Evolutionary conservation across 1,284 basidiomycete genomes (phyloP), one percentile per base, ranked within the genome.

Genomic region (Neonothopanus nambi): DNA sequence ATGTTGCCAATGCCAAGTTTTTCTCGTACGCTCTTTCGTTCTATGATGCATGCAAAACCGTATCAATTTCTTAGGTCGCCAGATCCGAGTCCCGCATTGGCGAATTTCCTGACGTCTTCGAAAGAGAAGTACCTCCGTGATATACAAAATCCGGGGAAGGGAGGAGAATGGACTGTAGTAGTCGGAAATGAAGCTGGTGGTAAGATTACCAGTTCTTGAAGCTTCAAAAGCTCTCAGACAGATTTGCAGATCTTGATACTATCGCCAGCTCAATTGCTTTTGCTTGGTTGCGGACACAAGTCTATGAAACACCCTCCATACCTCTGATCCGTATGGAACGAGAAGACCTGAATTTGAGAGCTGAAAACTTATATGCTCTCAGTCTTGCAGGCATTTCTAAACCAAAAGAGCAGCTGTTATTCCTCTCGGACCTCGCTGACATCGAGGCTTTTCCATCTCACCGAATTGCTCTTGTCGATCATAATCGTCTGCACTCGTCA

Each of bases 101-200:
- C 55, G 17, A 51, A 57, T 24, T 57, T 57, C 42, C 43, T 57
- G 3, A 35, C 47, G 3, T 35, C 51, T n/a, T 39, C 46, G 23
- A 57, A 50, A 42, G 42, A 38, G 15, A 44, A 47, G 5, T 57
- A 57, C 21, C 47, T 57, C 6, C 26, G 37, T 11, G 46, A 53
- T 30, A 38, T 48, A 15, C 43, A 18, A 20, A 26, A 23, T 2
- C 66, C 67, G 35, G 52, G 44, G 64, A 68, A 71, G 50, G 78
- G 65, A 11, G 61, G 65, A 8, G 80, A 85, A 40, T 97, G 93
- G 93, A 87, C 81, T 0, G 76, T 95, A 5, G 87, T 85, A 0
- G 91, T 93, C 82, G 94, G 94, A 1, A 96, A 97, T 65, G 93
- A 96, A 70, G 91, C 94, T 9, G 93, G 93, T 65, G 93, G 94